A percentile compares a stretch with the other conserved stretches of the same genome.
phyloP scores from a whole-genome alignment of 1,139 yeast species.

The Nakaseomyces bracarensis region DNA sequence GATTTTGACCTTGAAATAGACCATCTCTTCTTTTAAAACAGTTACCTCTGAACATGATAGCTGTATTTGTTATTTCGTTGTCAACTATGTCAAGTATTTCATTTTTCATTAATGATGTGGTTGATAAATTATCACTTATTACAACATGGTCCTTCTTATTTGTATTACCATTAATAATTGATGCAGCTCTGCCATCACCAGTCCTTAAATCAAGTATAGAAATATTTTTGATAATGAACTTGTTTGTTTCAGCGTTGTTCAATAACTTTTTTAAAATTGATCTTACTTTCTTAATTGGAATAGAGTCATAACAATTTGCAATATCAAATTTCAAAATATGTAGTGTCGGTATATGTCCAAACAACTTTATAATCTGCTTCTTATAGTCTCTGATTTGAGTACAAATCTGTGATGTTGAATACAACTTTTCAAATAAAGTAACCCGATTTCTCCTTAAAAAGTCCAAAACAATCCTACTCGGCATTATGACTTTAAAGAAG shows the following conservation, averaged over 20 bases:
- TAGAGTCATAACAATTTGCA: slow-evolving; percentile 67
- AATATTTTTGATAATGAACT: slow-evolving; percentile 21
- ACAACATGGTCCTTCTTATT: slow-evolving; percentile 12
- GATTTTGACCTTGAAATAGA: slow-evolving; percentile 76
- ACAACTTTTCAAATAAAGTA: slow-evolving; percentile 23
- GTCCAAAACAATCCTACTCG: slow-evolving; percentile 34
- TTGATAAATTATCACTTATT: slow-evolving; percentile 20
- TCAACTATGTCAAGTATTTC: slow-evolving; percentile 33
- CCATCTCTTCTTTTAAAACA: slow-evolving; percentile 51
- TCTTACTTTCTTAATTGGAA: slow-evolving; percentile 46
- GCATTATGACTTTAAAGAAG: slow-evolving; percentile 31
- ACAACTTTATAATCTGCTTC: slow-evolving; percentile 17
- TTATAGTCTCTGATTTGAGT: slow-evolving; percentile 31
- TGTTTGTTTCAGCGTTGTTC: slow-evolving; percentile 11
- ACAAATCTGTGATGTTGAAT: slow-evolving; percentile 35
- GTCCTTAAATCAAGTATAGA: slow-evolving; percentile 14
- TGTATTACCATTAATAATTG: slow-evolving; percentile 21
- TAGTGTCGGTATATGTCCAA: slow-evolving; percentile 34
- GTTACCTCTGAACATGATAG: slow-evolving; percentile 32
- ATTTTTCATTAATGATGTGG: slow-evolving; percentile 22
- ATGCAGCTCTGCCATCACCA: slow-evolving; percentile 15
- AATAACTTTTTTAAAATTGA: slow-evolving; percentile 22
- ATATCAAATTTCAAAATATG: slow-evolving; percentile 69
- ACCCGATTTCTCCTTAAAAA: slow-evolving; percentile 22
- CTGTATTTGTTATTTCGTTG: slow-evolving; percentile 37